These are phyloP conservation scores for Bolboschoenoplectus hybrid DNA, from an alignment of 202 grass and related monocot species.

Conservation along the genomic window DNA sequence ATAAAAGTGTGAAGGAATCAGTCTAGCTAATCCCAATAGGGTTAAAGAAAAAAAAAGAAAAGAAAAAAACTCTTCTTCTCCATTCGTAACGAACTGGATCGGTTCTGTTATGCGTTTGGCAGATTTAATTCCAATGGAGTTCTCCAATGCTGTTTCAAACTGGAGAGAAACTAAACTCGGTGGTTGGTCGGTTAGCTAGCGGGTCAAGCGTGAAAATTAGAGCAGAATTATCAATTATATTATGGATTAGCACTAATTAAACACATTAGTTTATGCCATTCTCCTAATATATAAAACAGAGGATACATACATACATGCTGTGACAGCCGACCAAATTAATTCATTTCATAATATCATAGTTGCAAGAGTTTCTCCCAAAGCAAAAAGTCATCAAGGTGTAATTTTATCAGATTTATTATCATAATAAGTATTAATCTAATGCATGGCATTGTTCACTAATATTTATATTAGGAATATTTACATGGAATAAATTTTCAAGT, in stretches of 20 bases:
- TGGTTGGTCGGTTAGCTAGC: slow-evolving; percentile 33
- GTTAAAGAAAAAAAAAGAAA: not conserved
- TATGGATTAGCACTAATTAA: too few species aligned
- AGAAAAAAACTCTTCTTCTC: not conserved
- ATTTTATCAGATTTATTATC: too few species aligned
- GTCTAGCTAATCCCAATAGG: not conserved
- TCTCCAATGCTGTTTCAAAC: not conserved
- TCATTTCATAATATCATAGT: not conserved
- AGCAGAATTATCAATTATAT: not conserved
- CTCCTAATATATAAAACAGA: too few species aligned
- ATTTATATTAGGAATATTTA: too few species aligned
- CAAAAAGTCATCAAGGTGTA: too few species aligned
- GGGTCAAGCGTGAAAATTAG: slow-evolving; percentile 34
- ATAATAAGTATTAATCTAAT: too few species aligned
- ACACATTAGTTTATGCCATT: too few species aligned
- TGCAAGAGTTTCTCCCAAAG: too few species aligned
- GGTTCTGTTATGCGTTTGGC: not conserved
- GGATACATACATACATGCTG: not conserved
- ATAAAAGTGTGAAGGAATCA: not conserved
- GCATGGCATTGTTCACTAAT: too few species aligned
- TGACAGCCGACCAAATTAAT: not conserved
- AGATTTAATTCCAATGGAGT: too few species aligned
- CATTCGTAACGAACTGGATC: not conserved
- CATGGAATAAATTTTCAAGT: too few species aligned
- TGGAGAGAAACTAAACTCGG: not conserved